phyloP scores from a whole-genome alignment of 768 basidiomycete species.

The Lactarius sanguifluus region DNA sequence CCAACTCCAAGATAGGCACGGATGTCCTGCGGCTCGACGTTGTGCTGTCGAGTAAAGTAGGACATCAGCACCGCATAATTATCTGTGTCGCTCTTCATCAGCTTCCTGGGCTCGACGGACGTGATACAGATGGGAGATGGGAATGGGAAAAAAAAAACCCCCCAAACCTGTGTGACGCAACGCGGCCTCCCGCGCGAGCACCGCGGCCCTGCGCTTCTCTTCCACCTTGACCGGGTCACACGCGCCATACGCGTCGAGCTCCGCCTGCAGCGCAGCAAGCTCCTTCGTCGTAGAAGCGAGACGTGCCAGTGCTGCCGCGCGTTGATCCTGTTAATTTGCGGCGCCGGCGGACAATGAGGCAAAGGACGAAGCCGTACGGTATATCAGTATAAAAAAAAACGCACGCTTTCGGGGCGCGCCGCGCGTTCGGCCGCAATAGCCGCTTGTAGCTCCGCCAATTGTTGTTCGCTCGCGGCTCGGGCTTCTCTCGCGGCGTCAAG shows the following conservation, averaged over 20 bases:
- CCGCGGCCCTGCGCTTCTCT: constrained; percentile 67
- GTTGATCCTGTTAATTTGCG: constrained; percentile 47
- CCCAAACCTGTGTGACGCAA: constrained; percentile 84
- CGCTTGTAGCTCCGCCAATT: constrained; percentile 50
- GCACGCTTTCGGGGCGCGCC: constrained; percentile 58
- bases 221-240: constrained; percentile 84
- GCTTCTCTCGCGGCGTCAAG: constrained; percentile 51
- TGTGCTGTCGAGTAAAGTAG: constrained; percentile 63
- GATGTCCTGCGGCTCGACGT: constrained; percentile 59
- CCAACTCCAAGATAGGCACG: constrained; percentile 63
- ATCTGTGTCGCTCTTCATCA: constrained; percentile 42
- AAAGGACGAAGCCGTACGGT: not conserved
- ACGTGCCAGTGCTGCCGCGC: constrained; percentile 51
- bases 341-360: not conserved
- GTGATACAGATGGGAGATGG: too few species aligned
- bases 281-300: constrained; percentile 51
- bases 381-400: constrained; percentile 17
- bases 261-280: constrained; percentile 54
- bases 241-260: constrained; percentile 75
- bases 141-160: not conserved
- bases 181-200: constrained; percentile 80
- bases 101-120: not conserved
- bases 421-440: constrained; percentile 52
- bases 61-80: constrained; percentile 67
- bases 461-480: constrained; percentile 42